These are phyloP conservation scores for Teunomyces pallodes DNA, from an alignment of 805 yeast species.

Conservation along the genomic window DNA sequence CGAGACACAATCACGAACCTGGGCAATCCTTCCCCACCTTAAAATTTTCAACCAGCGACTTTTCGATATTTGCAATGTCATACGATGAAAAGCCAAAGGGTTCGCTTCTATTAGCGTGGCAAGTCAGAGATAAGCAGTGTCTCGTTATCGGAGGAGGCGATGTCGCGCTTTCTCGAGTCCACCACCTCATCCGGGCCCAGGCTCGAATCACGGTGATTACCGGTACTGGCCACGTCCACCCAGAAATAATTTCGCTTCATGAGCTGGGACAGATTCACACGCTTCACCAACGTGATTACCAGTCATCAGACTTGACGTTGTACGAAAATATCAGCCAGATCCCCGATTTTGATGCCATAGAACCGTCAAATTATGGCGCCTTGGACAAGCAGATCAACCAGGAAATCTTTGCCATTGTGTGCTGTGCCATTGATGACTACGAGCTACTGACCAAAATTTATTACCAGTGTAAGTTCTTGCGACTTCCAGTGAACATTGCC, in stretches of 20 bases:
- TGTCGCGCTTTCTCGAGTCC: constrained; percentile 70
- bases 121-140: constrained; percentile 60
- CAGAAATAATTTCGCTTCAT: constrained; percentile 24
- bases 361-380: constrained; percentile 19
- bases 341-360: constrained; percentile 17
- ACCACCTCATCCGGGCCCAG: constrained; percentile 64
- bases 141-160: constrained; percentile 77
- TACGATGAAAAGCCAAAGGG: constrained; percentile 34
- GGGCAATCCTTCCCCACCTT: too few relatives aligned
- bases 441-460: constrained; percentile 56
- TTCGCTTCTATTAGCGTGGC: constrained; percentile 72
- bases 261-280: constrained; percentile 40
- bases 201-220: constrained; percentile 68
- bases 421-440: constrained; percentile 76
- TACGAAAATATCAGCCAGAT: constrained; percentile 31
- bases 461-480: constrained; percentile 40
- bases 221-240: constrained; percentile 30
- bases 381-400: constrained; percentile 34
- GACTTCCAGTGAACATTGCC: constrained; percentile 73
- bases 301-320: constrained; percentile 47
- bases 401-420: constrained; percentile 58
- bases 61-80: constrained; percentile 4
- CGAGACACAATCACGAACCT: too few relatives aligned
- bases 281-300: constrained; percentile 45
- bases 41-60: too few relatives aligned